Conservation (phyloP, 768 basidiomycete species). For the Sporobolomyces roseus region DNA sequence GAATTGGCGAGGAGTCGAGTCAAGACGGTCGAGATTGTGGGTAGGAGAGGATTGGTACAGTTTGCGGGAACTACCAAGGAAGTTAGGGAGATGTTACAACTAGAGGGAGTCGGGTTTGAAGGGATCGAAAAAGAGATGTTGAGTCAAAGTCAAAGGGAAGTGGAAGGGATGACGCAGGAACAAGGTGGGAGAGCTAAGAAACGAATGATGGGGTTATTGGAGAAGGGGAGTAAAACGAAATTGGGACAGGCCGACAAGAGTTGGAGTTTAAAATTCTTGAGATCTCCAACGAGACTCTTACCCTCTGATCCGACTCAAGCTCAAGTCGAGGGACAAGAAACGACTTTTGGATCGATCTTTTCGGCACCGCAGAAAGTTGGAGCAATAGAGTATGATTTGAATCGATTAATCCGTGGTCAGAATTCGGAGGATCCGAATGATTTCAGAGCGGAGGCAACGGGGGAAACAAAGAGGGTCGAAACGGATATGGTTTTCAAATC, state of each 20-base stretch:
- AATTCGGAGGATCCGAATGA: neutral
- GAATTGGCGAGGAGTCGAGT: conserved; percentile 63
- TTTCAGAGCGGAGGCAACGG: conserved; percentile 50
- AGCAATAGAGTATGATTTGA: conserved; percentile 22
- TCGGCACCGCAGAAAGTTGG: neutral
- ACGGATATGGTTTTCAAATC: conserved; percentile 83
- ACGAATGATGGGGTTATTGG: conserved; percentile 50
- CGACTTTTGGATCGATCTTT: too few relatives aligned
- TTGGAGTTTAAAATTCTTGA: conserved; percentile 79
- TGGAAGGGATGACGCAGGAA: conserved; percentile 12
- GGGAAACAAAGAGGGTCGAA: conserved; percentile 54
- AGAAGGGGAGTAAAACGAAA: conserved; percentile 43
- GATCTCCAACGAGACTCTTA: conserved; percentile 57
- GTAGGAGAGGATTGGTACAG: conserved; percentile 78
- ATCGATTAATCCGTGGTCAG: conserved; percentile 26
- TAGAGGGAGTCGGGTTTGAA: conserved; percentile 64
- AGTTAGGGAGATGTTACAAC: conserved; percentile 69
- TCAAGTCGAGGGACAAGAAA: too few relatives aligned
- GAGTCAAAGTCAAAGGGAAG: conserved; percentile 42
- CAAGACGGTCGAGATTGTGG: conserved; percentile 74
- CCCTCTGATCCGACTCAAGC: conserved; percentile 4
- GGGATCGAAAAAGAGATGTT: conserved; percentile 43
- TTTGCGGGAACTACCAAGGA: conserved; percentile 91
- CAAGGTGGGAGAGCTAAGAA: conserved; percentile 48
- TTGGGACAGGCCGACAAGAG: conserved; percentile 65